Evolutionary conservation across 1,284 basidiomycete species (phyloP).

Genomic region (Gomphus sp.): DNA sequence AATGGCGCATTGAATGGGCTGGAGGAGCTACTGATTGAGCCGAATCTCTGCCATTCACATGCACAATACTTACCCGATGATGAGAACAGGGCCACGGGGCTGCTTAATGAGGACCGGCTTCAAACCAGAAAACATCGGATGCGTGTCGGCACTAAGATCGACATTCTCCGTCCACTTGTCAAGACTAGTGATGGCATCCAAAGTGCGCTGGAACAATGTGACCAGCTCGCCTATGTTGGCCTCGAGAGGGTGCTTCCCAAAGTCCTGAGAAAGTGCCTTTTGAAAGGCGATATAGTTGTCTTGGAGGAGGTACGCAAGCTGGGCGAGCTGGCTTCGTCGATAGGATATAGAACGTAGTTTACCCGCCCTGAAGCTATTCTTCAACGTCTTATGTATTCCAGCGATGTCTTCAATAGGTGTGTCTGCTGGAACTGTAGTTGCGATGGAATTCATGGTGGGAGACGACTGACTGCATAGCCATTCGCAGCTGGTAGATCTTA

Average conservation of each 20-base stretch:
- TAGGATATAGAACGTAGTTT: slow-evolving; percentile 37
- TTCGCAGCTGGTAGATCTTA: no score
- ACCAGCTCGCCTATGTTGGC: slow-evolving; percentile 18
- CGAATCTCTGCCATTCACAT: background rate
- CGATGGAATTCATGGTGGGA: background rate
- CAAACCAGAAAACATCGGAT: slow-evolving; percentile 14
- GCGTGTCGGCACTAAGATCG: background rate
- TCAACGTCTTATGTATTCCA: slow-evolving; percentile 37
- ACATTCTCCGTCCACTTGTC: slow-evolving; percentile 11
- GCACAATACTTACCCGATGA: slow-evolving; percentile 17
- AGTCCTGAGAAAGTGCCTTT: slow-evolving; percentile 20
- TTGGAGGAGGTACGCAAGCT: slow-evolving; percentile 23
- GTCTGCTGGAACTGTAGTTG: background rate
- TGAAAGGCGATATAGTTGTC: slow-evolving; percentile 19
- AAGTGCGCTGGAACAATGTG: slow-evolving; percentile 1
- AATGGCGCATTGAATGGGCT: slow-evolving; percentile 32
- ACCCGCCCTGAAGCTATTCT: slow-evolving; percentile 38
- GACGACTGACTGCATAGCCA: no score
- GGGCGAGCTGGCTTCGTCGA: slow-evolving; percentile 21
- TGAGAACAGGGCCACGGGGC: slow-evolving; percentile 31
- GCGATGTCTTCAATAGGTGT: slow-evolving; percentile 5
- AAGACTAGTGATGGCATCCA: slow-evolving; percentile 8
- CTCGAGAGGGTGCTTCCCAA: slow-evolving; percentile 22
- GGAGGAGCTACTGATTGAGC: background rate
- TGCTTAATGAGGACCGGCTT: slow-evolving; percentile 26